phyloP scores from a whole-genome alignment of 1,284 basidiomycete species.

The Pyrrhoderma lamaoense region DNA sequence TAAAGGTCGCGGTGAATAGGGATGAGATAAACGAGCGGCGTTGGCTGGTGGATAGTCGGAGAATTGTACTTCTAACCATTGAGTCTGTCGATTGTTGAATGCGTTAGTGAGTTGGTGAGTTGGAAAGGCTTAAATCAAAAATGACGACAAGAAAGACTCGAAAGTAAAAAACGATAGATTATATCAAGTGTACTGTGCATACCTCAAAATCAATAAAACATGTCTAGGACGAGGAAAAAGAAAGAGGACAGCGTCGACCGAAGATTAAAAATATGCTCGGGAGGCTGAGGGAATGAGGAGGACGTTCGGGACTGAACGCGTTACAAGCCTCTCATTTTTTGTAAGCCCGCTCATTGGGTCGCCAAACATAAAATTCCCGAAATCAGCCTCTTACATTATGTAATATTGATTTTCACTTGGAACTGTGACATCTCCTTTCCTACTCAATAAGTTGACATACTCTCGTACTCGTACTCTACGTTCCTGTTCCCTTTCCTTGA shows the following conservation, averaged over 20 bases:
- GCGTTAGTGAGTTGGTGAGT: too few relatives aligned
- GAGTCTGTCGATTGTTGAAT: neutral
- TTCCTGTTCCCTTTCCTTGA: neutral
- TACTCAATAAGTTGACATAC: neutral
- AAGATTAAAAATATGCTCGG: neutral
- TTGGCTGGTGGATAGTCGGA: conserved; percentile 52
- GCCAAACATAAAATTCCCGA: too few relatives aligned
- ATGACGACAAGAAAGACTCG: too few relatives aligned
- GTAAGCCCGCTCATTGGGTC: too few relatives aligned
- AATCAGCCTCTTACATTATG: neutral
- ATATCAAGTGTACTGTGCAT: too few relatives aligned
- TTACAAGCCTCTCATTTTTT: too few relatives aligned
- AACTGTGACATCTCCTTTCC: neutral
- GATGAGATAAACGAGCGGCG: conserved; percentile 68
- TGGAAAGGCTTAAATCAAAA: too few relatives aligned
- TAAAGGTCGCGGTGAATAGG: conserved; percentile 71
- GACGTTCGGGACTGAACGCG: too few relatives aligned
- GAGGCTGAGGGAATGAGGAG: too few relatives aligned
- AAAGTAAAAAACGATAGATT: too few relatives aligned
- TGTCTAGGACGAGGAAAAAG: neutral
- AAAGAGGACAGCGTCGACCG: neutral
- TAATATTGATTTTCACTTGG: neutral
- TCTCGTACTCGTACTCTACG: neutral
- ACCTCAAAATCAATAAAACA: conserved; percentile 11
- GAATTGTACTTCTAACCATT: conserved; percentile 30